Base-by-base conservation (phyloP, 2,329 filamentous ascomycete species). In the Aureobasidium sp. region DNA sequence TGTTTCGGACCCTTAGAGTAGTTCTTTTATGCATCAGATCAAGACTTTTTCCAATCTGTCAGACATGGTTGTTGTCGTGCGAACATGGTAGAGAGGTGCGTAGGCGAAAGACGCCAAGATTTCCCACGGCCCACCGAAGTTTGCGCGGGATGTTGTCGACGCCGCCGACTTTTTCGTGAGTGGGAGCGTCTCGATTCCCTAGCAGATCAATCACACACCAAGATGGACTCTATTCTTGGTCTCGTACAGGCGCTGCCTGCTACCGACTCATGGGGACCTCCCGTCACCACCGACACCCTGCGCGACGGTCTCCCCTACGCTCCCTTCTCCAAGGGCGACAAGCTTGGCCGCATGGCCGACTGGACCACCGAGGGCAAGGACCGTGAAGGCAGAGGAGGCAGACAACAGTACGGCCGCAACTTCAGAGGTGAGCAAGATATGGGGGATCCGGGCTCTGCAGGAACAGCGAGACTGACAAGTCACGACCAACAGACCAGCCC, bases 281-380 rank as follows among this genome's bases (percentile, higher is more conserved):
- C 88, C 63, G 84, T 88, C 67, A 88, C 91, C 63, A 84, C 79
- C 69, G 90, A 96, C 74, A 95, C 90, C 65, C 96, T 89, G 64
- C 84, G 97, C 70, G 87, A 95, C 73, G 94, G 94, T 73, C 90
- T 97, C 53, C 94, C 94, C 40, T 99, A 96, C 75, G 94, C 94
- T 69, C 94, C 94, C 63, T 99, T 94, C 81, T 96, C 92, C 67
- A 99, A 99, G 78, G 91, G 90, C 74, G 94, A 99, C 81, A 97
- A 96, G 83, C 82, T 99, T 63, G 94, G 94, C 71, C 92, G 94
- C 74, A 97, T 99, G 92, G 94, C 94, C 63, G 94, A 99, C 81
- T 99, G 94, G 94, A 95, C 92, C 19, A 73, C 85, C 50, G 94
- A 96, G 73, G 86, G 89, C 74, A 96, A 96, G 78, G 83, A 85